Evolutionary conservation across 1,284 basidiomycete species (phyloP).

Genomic region (Heterobasidion annosum): DNA sequence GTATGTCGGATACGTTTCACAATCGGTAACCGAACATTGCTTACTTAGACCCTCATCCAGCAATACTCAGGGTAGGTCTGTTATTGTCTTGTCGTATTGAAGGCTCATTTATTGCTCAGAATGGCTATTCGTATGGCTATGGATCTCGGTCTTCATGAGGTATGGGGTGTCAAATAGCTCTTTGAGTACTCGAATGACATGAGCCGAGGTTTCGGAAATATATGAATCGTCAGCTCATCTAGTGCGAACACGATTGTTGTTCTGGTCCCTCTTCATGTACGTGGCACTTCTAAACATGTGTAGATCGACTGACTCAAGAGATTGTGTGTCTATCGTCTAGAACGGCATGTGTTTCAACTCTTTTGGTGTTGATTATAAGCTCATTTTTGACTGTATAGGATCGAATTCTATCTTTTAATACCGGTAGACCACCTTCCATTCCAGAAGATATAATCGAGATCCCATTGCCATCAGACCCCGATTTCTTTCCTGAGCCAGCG

Average conservation of each 20-base stretch:
- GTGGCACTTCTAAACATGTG: conserved; percentile 1
- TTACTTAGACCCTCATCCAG: conserved; percentile 2
- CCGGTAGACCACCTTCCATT: conserved; percentile 22
- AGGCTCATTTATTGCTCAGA: conserved; percentile 8
- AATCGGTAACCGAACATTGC: too few relatives aligned
- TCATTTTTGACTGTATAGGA: conserved; percentile 13
- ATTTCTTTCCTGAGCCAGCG: conserved; percentile 26
- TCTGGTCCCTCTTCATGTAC: conserved; percentile 29
- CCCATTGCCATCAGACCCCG: conserved; percentile 26
- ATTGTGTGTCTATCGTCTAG: too few relatives aligned
- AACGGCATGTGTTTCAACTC: too few relatives aligned
- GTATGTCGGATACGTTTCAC: conserved; percentile 11
- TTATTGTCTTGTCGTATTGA: too few relatives aligned
- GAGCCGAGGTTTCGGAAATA: conserved; percentile 19
- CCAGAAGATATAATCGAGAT: conserved; percentile 32
- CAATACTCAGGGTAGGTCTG: conserved; percentile 15
- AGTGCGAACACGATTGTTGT: conserved; percentile 23
- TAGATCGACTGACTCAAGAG: neutral
- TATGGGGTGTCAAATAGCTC: neutral
- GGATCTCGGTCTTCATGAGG: conserved; percentile 31
- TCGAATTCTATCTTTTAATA: conserved; percentile 27
- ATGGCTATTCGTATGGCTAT: conserved; percentile 32
- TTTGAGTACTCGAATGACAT: neutral
- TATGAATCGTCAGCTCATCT: conserved; percentile 28
- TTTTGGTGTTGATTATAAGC: neutral